Evolutionary conservation across 2,329 filamentous ascomycete species (phyloP), one percentile per base, ranked within the genome.

Genomic region (Myriosclerotinia curreyana): DNA sequence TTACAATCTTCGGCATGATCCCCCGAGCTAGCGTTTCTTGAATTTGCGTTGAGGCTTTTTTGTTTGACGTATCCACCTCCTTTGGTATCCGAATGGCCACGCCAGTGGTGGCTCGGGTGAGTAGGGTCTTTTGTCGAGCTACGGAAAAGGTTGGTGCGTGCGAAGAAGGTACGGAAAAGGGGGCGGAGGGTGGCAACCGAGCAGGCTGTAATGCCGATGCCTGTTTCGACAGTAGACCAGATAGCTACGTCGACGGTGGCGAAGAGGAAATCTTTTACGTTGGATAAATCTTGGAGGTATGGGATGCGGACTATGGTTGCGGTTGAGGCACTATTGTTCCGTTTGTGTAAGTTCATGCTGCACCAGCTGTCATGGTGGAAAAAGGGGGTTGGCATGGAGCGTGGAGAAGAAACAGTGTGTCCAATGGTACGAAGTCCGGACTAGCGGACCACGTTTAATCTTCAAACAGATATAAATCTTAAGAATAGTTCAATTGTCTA

Each of bases 281-380:
- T 71, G 2, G 71, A 68, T 11, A 79, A 71, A 25, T 74, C 71
- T 63, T 73, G 73, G 12, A 79, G 72, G 67, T 78, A 79, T 12
- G 77, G 77, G 34, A 80, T 75, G 14, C 78, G 77, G 50, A 79
- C 71, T 56, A 79, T 76, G 4, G 77, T 78, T 34, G 77, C 78
- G 6, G 75, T 70, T 0, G 76, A 78, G 17, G 76, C 77, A 36
- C 77, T 60, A 20, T 46, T 17, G 5, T 38, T 22, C n/a, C 28
- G 36, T 53, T 15, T 5, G 31, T 22, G 28, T 62, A 59, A 59
- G 55, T 36, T 36, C 5, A 48, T 59, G 42, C n/a, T 36, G 8
- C 17, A 7, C 28, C 14, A 8, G 28, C 31, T 5, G 7, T 25
- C 1, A 14, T 14, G 36, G 6, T 5, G 11, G 15, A 2, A 25